Evolutionary conservation across 2,329 filamentous ascomycete species (phyloP), one percentile per base, ranked within the genome.

Genomic region (Tympanopsis confertula): DNA sequence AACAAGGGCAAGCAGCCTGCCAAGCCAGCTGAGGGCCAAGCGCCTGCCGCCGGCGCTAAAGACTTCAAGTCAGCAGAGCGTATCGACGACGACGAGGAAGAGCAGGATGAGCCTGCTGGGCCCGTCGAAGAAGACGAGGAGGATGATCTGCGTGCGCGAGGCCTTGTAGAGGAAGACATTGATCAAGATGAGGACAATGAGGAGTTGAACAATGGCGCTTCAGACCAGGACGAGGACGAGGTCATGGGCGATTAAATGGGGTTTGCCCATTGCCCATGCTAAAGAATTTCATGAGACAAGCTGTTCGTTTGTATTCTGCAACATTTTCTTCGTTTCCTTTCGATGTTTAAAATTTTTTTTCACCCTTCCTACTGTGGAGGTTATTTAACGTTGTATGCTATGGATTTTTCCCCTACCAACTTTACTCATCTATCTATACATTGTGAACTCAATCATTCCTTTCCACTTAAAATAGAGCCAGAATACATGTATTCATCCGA

Each of bases 11-110:
- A 18, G 53, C 59, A 14, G 64, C 66, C 39, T 59, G 59, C 33
- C 57, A 64, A 12, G 7, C 10, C 30, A 10, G 7, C 10, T 10
- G 7, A 33, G 10, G 15, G 17, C 10, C 7, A 33, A 7, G 61
- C 57, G 20, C 61, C 61, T 20, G 55, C 61, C 12, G 62, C 63
- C 14, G 60, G 56, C 30, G 56, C 56, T 7, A 47, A 50, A 35
- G 53, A 58, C 5, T 53, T 52, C 10, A 50, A 47, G 24, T 54
- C 44, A 26, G 42, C 39, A 20, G 48, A 46, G 17, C 57, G 56
- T 29, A 52, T 56, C 41, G 66, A 69, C 26, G 62, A 61, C 1
- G 60, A 62, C 15, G 58, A 29, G 36, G 41, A 41, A 28, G 45
- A 45, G 20, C 41, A 35, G 19, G 43, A 38, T 19, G 42, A 22